Evolutionary conservation across 371 early-diverging fungal species (phyloP), one percentile per base, ranked within the genome.

Genomic region (Mortierella sp.): DNA sequence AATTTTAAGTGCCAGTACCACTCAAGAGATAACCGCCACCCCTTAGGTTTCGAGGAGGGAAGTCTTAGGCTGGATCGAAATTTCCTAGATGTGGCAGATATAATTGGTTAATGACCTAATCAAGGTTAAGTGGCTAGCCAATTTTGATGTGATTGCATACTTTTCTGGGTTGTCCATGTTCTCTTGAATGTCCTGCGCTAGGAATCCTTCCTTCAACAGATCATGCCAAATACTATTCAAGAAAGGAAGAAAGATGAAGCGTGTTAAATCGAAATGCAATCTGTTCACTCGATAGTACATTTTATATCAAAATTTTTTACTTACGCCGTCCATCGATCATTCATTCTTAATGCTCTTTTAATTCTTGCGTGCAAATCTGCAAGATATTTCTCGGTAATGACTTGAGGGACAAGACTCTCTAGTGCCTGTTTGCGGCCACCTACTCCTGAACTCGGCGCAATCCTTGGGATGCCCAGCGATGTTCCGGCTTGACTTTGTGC

Each of bases 1-100:
- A 96, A 65, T 59, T 85, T 86, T 35, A 95, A 75, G 70, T 91
- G 90, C 96, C 96, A 98, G 86, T 90, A 88, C 96, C 96, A 97
- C 58, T 90, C 92, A 78, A 83, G 57, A 0, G 77, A 82, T 2
- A 79, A 45, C 47, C 29, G 51, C 68, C 69, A 68, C 7, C 61
- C 64, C 55, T 60, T 75, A 31, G 71, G 57, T 43, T 74, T 76
- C 17, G 67, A 64, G 23, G 59, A 37, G 47, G 81, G 56, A 6
- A 83, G 83, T 4, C 84, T 80, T 31, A 90, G 68, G 5, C 72
- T 86, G 3, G 90, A 90, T 37, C 86, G 85, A 35, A 90, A 86
- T 55, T 80, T 82, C 15, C 87, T 86, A 26, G 7, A 22, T 0
- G 13, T 13, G 19, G 3, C 29, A 64, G 23, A 35, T 32, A 32